Conservation (phyloP, 176 grass and related monocot genomes). For the Secale cereale region DNA sequence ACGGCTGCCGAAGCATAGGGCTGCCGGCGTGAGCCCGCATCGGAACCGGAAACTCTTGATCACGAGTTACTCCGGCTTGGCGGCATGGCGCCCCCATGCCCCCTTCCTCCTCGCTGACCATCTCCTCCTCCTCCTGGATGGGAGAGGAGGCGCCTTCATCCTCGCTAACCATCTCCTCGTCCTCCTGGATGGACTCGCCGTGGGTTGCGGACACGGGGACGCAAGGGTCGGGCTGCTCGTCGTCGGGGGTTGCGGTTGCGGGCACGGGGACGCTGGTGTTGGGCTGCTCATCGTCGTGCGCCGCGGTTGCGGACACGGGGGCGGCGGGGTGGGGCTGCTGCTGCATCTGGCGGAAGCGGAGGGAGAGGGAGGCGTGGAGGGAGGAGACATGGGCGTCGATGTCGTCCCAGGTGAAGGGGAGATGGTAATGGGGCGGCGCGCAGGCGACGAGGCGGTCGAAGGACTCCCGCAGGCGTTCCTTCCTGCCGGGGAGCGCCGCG, state of each 20-base stretch:
- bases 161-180: not conserved
- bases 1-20: not conserved
- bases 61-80: not conserved
- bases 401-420: conserved; percentile 39
- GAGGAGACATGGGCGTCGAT: conserved; percentile 43
- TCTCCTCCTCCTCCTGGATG: not conserved
- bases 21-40: not conserved
- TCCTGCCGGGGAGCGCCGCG: conserved; percentile 28
- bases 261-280: too few relatives aligned
- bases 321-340: too few relatives aligned
- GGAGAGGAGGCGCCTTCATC: not conserved
- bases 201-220: not conserved
- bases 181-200: not conserved
- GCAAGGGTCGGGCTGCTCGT: not conserved
- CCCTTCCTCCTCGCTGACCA: not conserved
- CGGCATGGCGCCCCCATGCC: not conserved
- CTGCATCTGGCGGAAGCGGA: conserved; percentile 7
- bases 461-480: conserved; percentile 34
- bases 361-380: conserved; percentile 22
- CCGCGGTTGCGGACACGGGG: too few relatives aligned
- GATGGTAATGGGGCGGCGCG: not conserved
- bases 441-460: conserved; percentile 29
- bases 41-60: not conserved
- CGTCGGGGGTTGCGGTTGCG: too few relatives aligned
- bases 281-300: not conserved